A percentile compares a stretch with the other conserved stretches of the same genome.
Conservation (phyloP, 2,329 filamentous ascomycete genomes). For the Colletotrichum cuscutae region DNA sequence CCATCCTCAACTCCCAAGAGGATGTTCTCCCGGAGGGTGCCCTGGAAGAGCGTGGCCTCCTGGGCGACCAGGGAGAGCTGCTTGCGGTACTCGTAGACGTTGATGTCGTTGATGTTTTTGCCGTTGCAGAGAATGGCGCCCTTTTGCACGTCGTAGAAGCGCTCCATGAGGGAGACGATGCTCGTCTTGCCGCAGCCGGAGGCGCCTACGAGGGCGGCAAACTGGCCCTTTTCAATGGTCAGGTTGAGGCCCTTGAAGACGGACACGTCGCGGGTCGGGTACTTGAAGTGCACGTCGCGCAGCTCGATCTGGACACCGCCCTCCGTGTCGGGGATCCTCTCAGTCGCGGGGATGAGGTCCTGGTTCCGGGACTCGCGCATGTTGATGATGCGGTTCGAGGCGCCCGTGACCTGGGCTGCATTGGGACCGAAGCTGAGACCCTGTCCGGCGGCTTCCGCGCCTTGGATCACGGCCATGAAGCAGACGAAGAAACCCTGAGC, state of each 20-base stretch:
- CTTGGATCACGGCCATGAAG: slow-evolving; percentile 75
- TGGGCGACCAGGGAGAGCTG: slow-evolving; percentile 78
- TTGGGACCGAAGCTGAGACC: slow-evolving; percentile 76
- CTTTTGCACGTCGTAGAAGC: slow-evolving; percentile 75
- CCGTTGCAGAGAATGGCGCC: slow-evolving; percentile 75
- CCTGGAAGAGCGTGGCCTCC: slow-evolving; percentile 78
- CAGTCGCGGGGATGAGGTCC: slow-evolving; percentile 43
- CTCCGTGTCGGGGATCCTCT: slow-evolving; percentile 54
- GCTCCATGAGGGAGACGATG: slow-evolving; percentile 72
- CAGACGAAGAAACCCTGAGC: slow-evolving; percentile 62
- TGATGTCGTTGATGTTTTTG: slow-evolving; percentile 66
- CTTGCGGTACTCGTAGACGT: slow-evolving; percentile 71
- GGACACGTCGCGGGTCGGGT: slow-evolving; percentile 65
- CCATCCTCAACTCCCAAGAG: slow-evolving; percentile 70
- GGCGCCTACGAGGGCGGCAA: slow-evolving; percentile 76
- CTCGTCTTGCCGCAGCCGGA: slow-evolving; percentile 80
- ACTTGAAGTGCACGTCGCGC: slow-evolving; percentile 67
- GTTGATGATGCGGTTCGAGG: slow-evolving; percentile 68
- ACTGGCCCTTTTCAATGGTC: slow-evolving; percentile 74
- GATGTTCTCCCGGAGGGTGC: slow-evolving; percentile 74
- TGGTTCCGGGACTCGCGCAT: slow-evolving; percentile 56
- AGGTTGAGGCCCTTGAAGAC: slow-evolving; percentile 72
- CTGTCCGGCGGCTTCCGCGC: slow-evolving; percentile 73
- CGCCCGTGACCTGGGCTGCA: slow-evolving; percentile 67
- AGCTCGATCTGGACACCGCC: slow-evolving; percentile 68